Percentiles rank a stretch among this genome's conserved stretches.
phyloP scores from a whole-genome alignment of 169 alveolate genomes.

The Cyclospora cayetanensis region DNA sequence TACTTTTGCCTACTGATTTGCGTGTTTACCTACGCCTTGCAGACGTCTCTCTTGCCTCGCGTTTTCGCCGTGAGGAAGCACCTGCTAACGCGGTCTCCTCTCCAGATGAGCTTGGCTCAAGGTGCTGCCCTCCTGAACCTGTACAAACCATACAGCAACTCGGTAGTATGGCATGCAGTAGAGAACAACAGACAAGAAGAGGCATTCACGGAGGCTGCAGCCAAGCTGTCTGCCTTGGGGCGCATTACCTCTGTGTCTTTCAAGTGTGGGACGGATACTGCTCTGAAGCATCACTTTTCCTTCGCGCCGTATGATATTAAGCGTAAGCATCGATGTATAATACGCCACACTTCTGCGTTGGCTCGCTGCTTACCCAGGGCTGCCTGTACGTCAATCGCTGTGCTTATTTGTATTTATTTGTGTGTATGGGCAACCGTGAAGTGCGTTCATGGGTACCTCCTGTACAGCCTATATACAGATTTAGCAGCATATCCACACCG shows the following conservation, averaged over 20 bases:
- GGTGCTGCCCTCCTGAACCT: conserved; percentile 54
- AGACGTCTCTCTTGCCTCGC: conserved; percentile 61
- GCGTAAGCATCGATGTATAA: background rate
- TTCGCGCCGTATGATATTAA: conserved; percentile 39
- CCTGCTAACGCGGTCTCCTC: conserved; percentile 69
- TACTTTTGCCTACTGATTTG: background rate
- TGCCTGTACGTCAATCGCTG: background rate
- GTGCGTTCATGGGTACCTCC: too few relatives aligned
- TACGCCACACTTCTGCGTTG: background rate
- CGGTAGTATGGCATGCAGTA: conserved; percentile 71
- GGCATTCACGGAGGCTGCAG: conserved; percentile 59
- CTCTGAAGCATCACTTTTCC: conserved; percentile 41
- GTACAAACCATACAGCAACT: conserved; percentile 50
- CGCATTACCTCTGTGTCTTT: conserved; percentile 37
- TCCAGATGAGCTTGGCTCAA: conserved; percentile 23
- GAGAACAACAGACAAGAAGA: conserved; percentile 66
- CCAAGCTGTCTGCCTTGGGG: conserved; percentile 47
- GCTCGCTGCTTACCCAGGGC: background rate
- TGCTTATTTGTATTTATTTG: background rate
- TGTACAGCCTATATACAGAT: too few relatives aligned
- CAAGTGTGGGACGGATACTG: conserved; percentile 59
- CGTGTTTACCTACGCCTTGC: background rate
- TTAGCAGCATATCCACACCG: too few relatives aligned
- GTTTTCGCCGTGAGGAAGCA: conserved; percentile 67
- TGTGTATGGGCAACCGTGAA: too few relatives aligned